Conservation (phyloP, 371 early-diverging fungal genomes). For the Rhizopus arrhizus region DNA sequence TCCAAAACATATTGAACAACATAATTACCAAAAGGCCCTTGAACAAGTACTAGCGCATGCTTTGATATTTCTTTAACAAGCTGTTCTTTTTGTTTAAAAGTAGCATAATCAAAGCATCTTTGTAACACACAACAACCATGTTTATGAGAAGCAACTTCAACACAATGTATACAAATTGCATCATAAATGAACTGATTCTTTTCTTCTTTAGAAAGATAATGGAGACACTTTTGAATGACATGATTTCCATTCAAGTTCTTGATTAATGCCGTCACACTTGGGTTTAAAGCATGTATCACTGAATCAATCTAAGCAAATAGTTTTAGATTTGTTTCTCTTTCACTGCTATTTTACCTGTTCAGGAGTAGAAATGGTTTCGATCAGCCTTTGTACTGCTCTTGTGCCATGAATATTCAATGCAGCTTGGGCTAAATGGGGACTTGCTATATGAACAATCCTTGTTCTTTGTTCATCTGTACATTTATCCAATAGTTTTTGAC, state of each 20-base stretch:
- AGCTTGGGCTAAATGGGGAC: conserved; percentile 76
- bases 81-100: conserved; percentile 71
- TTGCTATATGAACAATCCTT: conserved; percentile 69
- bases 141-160: conserved; percentile 90
- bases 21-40: conserved; percentile 97
- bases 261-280: conserved; percentile 83
- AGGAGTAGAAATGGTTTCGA: conserved; percentile 76
- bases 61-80: conserved; percentile 76
- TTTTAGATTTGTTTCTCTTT: not conserved
- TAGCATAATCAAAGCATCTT: conserved; percentile 91
- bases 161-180: conserved; percentile 83
- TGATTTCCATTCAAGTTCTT: conserved; percentile 98
- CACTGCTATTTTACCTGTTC: conserved; percentile 50
- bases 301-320: conserved; percentile 51
- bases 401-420: conserved; percentile 97
- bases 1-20: conserved; percentile 97
- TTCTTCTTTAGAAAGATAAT: conserved; percentile 67
- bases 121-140: conserved; percentile 98
- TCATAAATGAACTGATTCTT: conserved; percentile 86
- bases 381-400: conserved; percentile 93
- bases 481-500: conserved; percentile 85
- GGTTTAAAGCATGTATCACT: conserved; percentile 71
- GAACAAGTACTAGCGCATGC: conserved; percentile 81
- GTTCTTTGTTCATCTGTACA: conserved; percentile 77
- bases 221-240: conserved; percentile 96